These are phyloP conservation scores for Barnettozyma californica DNA, from an alignment of 805 yeast species.

Conservation along the genomic window DNA sequence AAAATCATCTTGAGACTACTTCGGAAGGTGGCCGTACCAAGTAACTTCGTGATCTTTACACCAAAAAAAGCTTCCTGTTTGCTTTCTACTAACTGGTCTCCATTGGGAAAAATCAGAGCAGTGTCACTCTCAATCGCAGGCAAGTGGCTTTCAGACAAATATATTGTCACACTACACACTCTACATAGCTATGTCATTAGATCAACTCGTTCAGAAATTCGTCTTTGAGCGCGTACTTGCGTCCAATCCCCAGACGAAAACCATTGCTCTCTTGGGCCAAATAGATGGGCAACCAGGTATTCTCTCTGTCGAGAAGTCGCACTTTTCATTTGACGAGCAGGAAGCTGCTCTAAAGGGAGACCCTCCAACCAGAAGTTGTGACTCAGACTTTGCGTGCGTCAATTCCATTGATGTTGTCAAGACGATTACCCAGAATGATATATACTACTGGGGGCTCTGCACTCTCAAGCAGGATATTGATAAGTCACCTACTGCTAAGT, in stretches of 20 bases:
- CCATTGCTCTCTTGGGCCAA: conserved; percentile 60
- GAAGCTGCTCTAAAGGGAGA: conserved; percentile 16
- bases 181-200: conserved; percentile 11
- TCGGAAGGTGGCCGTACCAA: too few relatives aligned
- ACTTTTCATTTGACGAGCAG: conserved; percentile 39
- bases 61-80: too few relatives aligned
- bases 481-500: conserved; percentile 53
- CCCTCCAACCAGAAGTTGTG: conserved; percentile 11
- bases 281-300: conserved; percentile 63
- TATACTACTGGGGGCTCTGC: conserved; percentile 77
- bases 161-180: not conserved
- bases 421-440: conserved; percentile 64
- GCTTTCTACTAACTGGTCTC: too few relatives aligned
- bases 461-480: conserved; percentile 43
- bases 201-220: conserved; percentile 30
- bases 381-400: conserved; percentile 9
- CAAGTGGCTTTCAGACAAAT: too few relatives aligned
- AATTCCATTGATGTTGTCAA: conserved; percentile 24
- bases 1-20: too few relatives aligned
- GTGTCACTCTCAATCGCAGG: too few relatives aligned
- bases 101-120: too few relatives aligned
- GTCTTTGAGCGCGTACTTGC: conserved; percentile 41
- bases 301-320: conserved; percentile 66
- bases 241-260: conserved; percentile 63
- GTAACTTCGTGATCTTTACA: too few relatives aligned